phyloP scores from a whole-genome alignment of 1,284 basidiomycete genomes.

The Golubevia sp. region DNA sequence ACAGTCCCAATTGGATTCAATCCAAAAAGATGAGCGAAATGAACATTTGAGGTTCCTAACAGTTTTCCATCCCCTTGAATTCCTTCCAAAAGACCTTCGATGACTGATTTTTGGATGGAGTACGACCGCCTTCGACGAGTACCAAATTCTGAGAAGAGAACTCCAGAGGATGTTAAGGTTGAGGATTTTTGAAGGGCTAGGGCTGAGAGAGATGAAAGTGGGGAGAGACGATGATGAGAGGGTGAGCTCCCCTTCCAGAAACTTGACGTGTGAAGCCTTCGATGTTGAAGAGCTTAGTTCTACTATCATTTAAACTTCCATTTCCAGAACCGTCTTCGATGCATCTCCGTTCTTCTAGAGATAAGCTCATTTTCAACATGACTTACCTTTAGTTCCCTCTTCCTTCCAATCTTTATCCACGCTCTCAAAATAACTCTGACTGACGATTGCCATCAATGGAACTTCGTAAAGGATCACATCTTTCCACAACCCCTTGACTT shows the following conservation, averaged over 20 bases:
- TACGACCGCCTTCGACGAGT: slow-evolving; percentile 50
- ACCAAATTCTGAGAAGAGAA: slow-evolving; percentile 55
- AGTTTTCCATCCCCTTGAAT: slow-evolving; percentile 30
- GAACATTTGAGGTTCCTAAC: slow-evolving; percentile 53
- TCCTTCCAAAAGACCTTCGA: slow-evolving; percentile 42
- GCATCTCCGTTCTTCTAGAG: too few species aligned
- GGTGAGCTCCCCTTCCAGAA: slow-evolving; percentile 4
- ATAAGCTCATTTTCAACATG: not conserved
- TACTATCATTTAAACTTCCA: too few species aligned
- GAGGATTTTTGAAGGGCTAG: slow-evolving; percentile 29
- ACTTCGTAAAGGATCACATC: slow-evolving; percentile 60
- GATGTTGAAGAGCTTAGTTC: too few species aligned
- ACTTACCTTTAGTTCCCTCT: slow-evolving; percentile 21
- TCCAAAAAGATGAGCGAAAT: slow-evolving; percentile 39
- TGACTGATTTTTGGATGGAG: slow-evolving; percentile 31
- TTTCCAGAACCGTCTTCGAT: too few species aligned
- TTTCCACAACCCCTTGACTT: slow-evolving; percentile 35
- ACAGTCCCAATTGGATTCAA: slow-evolving; percentile 51
- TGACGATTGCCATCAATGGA: slow-evolving; percentile 57
- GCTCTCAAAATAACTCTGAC: slow-evolving; percentile 45
- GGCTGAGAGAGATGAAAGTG: not conserved
- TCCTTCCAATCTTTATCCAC: slow-evolving; percentile 40
- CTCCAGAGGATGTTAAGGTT: slow-evolving; percentile 25
- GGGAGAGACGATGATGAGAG: not conserved
- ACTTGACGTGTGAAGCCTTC: not conserved